Conservation (phyloP, 352 stramenopile species). For the Globisporangium takayamanum region DNA sequence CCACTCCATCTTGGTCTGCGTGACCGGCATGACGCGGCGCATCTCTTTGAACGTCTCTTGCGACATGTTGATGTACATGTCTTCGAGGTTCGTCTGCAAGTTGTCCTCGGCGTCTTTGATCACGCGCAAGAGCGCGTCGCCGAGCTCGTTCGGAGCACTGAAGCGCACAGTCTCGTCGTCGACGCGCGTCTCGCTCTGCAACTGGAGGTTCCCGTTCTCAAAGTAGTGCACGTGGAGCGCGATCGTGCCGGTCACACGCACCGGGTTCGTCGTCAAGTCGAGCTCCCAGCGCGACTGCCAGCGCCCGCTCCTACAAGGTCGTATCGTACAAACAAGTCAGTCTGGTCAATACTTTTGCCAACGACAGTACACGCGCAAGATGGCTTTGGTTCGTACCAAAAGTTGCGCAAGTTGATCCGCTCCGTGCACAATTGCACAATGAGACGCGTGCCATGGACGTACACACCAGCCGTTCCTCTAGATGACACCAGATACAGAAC, state of each 20-base stretch:
- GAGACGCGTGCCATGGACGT: conserved; percentile 51
- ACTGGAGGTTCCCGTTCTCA: conserved; percentile 94
- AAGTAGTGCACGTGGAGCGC: conserved; percentile 92
- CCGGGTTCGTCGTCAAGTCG: conserved; percentile 44
- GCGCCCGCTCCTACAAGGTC: conserved; percentile 36
- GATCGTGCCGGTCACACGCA: conserved; percentile 52
- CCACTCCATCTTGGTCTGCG: conserved; percentile 26
- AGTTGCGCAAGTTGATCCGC: conserved; percentile 87
- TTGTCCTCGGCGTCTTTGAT: conserved; percentile 82
- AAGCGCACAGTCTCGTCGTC: conserved; percentile 41
- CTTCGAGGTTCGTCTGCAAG: conserved; percentile 85
- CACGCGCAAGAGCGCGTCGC: conserved; percentile 55
- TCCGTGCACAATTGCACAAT: conserved; percentile 80
- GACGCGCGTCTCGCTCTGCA: conserved; percentile 77
- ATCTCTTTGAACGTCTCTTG: conserved; percentile 94
- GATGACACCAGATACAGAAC: neutral
- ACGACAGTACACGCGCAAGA: too few relatives aligned
- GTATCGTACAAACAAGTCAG: neutral
- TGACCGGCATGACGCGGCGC: conserved; percentile 90
- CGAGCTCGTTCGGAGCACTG: conserved; percentile 32
- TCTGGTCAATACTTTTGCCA: too few relatives aligned
- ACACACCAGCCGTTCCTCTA: conserved; percentile 77
- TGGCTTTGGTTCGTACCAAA: conserved; percentile 34
- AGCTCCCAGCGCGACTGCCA: conserved; percentile 83
- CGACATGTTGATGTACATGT: conserved; percentile 95